phyloP scores from a whole-genome alignment of 768 basidiomycete genomes.

The Xerocomus brunneocitrinus region DNA sequence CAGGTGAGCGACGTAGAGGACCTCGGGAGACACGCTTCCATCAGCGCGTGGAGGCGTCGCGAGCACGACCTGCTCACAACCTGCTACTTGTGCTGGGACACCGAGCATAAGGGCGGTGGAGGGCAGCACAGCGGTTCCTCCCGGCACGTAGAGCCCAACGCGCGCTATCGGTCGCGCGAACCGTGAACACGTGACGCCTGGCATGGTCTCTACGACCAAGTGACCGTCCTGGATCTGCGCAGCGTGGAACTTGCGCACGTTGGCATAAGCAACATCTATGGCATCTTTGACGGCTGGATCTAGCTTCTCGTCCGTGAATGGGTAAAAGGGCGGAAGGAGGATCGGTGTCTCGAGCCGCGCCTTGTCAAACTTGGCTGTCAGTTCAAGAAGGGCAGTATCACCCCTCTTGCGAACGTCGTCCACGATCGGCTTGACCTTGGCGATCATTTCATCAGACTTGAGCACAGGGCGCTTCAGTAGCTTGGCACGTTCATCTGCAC shows the following conservation, averaged over 20 bases:
- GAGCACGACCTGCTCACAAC: slow-evolving; percentile 86
- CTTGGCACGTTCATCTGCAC: slow-evolving; percentile 51
- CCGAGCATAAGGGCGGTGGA: slow-evolving; percentile 98
- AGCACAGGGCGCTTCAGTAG: slow-evolving; percentile 88
- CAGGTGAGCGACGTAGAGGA: slow-evolving; percentile 91
- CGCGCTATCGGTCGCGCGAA: slow-evolving; percentile 94
- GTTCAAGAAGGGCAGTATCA: slow-evolving; percentile 79
- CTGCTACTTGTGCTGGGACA: slow-evolving; percentile 95
- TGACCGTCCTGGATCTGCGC: slow-evolving; percentile 73
- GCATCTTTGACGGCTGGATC: slow-evolving; percentile 65
- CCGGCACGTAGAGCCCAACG: slow-evolving; percentile 95
- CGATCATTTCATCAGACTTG: slow-evolving; percentile 57
- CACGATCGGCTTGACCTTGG: slow-evolving; percentile 92
- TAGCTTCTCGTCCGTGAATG: slow-evolving; percentile 46
- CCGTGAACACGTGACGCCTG: slow-evolving; percentile 92
- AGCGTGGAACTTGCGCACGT: slow-evolving; percentile 87
- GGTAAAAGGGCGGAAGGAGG: slow-evolving; percentile 71
- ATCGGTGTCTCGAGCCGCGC: slow-evolving; percentile 65
- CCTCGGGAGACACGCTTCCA: slow-evolving; percentile 92
- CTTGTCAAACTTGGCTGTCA: slow-evolving; percentile 93
- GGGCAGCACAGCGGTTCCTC: slow-evolving; percentile 93
- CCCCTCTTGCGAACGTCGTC: slow-evolving; percentile 79
- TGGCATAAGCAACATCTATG: slow-evolving; percentile 86
- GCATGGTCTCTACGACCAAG: slow-evolving; percentile 92
- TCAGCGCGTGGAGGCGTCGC: slow-evolving; percentile 95